Evolutionary conservation across 495 filamentous ascomycete genomes (phyloP), one percentile per base, ranked within the genome.

Genomic region (Hamigera avellanea): DNA sequence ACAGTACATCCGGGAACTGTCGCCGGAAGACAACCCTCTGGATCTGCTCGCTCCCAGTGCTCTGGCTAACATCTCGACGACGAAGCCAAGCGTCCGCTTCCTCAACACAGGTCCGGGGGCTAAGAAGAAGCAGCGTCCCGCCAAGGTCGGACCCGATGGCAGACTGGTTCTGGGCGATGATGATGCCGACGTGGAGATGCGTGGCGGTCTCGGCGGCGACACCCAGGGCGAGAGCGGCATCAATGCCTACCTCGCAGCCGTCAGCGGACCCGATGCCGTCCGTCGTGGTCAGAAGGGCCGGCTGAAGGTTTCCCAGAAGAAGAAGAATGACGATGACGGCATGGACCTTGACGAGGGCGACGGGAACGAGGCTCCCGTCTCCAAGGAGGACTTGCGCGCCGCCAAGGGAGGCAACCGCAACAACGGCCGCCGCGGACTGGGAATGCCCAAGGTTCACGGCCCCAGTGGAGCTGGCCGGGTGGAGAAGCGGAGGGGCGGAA

Each of bases 1-100:
- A 32, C 75, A 78, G 31, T 96, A 91, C 60, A 96, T 96, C 52
- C 71, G 89, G 44, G 93, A 96, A 64, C 79, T 86, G 41, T 66
- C 62, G 4, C 61, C 61, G 8, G 82, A 87, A 39, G 81, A 93
- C 49, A 89, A 95, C 55, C 91, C 91, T 1, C 75, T 98, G 19
- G 91, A 98, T 65, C 70, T 98, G 16, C 73, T 98, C 9, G 89
- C 86, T 44, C 78, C 82, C 28, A 78, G 78, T 50, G 86, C 91
- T 8, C 70, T 98, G 13, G 89, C 85, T 16, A 85, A 87, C 51
- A 96, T 98, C 48, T 95, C 91, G 10, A 81, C 82, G 3, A 93
- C 85, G 10, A 87, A 83, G 54, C 91, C 91, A 2, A 78, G 72
- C 44, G 53, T 65, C 17, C 60, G 64, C 13, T 64, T 61, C 46